Base-by-base conservation (phyloP, 305 asterid genomes). In the Solanum hybrid region DNA sequence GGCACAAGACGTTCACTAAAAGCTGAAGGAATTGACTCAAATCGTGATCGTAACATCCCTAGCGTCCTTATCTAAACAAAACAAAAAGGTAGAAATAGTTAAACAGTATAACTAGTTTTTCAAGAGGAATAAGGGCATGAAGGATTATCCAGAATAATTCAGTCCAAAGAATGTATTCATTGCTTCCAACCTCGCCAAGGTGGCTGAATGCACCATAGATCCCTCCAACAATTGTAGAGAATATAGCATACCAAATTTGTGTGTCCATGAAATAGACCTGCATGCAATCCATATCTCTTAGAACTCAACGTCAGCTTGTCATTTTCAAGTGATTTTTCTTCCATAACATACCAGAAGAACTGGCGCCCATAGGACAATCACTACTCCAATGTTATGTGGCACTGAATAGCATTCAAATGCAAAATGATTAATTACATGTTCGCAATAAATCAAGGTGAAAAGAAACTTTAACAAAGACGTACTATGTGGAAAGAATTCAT, bases 201-300 rank as follows among this genome's bases (percentile, higher is more conserved):
- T 97, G 99, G 91, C 99, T 97, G 96, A 98, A 98, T 91, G 99
- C 99, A 90, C 99, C 99, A 91, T 94, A 93, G 89, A 96, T 98
- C 89, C 99, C 99, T 90, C 99, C 99, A 91, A 97, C 92, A 65
- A 98, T 89, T 84, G 99, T 98, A 85, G 97, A 89, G 89, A 93
- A 98, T 90, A 98, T 95, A 90, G 99, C 99, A 92, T 98, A 98
- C 99, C 99, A 98, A 92, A 98, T 97, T 95, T 97, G 99, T 77
- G 98, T 92, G 92, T 97, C 99, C 99, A 94, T 95, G 95, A 94
- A 95, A 94, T 96, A 98, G 89, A 98, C 99, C 99, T 98, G 82
- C 70, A 91, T 70, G 82, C 90, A 86, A 91, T 79, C 26, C 86
- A 86, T 57, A 26, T 91, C 90, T 89, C 81, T 87, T 86, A 91